Evolutionary conservation across 306 rosid genomes (phyloP).

Genomic region (Citrullus amarus): DNA sequence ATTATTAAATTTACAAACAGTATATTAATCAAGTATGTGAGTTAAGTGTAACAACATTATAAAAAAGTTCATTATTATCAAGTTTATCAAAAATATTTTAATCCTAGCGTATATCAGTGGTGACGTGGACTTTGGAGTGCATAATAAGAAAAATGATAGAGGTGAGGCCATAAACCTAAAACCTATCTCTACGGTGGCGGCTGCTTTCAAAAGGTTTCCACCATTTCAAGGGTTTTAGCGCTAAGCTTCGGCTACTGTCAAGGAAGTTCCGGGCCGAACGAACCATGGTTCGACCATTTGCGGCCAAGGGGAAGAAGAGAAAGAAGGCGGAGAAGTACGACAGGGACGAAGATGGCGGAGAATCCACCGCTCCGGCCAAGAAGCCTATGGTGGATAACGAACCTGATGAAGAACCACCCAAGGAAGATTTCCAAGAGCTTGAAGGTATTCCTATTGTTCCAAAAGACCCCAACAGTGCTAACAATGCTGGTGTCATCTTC

Average conservation of each 20-base stretch:
- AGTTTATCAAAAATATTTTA: too few species aligned
- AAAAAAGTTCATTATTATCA: too few species aligned
- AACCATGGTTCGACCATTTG: conserved; percentile 44
- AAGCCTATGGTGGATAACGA: conserved; percentile 4
- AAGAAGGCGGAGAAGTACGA: conserved; percentile 32
- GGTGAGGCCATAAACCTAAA: not conserved
- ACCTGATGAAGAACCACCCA: conserved; percentile 2
- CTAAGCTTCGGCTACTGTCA: not conserved
- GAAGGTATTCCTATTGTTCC: conserved; percentile 47
- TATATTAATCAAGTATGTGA: too few species aligned
- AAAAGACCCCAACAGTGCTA: conserved; percentile 9
- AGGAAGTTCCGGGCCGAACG: not conserved
- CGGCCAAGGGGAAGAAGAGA: conserved; percentile 41
- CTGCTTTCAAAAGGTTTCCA: not conserved
- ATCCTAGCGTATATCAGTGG: too few species aligned
- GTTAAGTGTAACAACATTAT: too few species aligned
- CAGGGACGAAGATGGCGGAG: conserved; percentile 23
- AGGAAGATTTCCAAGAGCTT: conserved; percentile 17
- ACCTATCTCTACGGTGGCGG: too few species aligned
- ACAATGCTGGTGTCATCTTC: conserved; percentile 36
- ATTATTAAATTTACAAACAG: too few species aligned
- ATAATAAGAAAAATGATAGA: too few species aligned
- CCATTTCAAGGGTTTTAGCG: not conserved
- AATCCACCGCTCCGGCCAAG: not conserved
- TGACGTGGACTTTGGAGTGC: too few species aligned